Evolutionary conservation across 1,284 basidiomycete genomes (phyloP), one percentile per base, ranked within the genome.

Genomic region (Boletus hoseneyae): DNA sequence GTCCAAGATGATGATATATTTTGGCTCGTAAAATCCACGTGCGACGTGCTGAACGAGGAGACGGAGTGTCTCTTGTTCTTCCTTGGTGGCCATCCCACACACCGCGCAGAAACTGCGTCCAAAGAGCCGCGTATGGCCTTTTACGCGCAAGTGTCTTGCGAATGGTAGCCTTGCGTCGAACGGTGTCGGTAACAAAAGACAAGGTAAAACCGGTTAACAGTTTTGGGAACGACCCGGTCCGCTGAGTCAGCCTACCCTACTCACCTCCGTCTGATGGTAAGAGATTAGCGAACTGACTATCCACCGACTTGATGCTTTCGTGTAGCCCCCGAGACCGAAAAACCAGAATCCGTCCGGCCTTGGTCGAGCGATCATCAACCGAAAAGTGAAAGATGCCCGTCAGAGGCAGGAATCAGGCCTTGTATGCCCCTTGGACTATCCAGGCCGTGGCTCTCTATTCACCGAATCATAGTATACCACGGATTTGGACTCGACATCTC

Each of bases 11-110:
- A 98, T 88, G 57, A 89, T 90, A 68, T 83, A 94, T 62, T 90
- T 90, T 52, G 90, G 80, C 68, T 97, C 93, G 74, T 98, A 99
- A 72, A 99, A 98, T 32, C 90, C 85, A 60, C 96, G 84, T 29
- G 87, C 85, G 63, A 97, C 92, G 73, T 92, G 87, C 69, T 97
- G 93, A 53, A 96, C 90, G 58, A 99, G 85, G 51, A 86, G 77
- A 63, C 81, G 82, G 52, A 89, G 79, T 4, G 75, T 79, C 66
- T 88, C 86, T 71, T 84, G 81, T 61, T 87, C 84, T 65, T 87
- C 85, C 64, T 83, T 83, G 42, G 78, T 84, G 48, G 82, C 76
- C 83, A 86, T 85, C 52, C 57, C 23, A 48, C 39, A 25, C n/a
- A 16, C 13, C 23, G 12, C 30, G 30, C 30, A 2, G 30, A 12